phyloP scores from a whole-genome alignment of 306 rosid genomes.

The Vicia sativa region DNA sequence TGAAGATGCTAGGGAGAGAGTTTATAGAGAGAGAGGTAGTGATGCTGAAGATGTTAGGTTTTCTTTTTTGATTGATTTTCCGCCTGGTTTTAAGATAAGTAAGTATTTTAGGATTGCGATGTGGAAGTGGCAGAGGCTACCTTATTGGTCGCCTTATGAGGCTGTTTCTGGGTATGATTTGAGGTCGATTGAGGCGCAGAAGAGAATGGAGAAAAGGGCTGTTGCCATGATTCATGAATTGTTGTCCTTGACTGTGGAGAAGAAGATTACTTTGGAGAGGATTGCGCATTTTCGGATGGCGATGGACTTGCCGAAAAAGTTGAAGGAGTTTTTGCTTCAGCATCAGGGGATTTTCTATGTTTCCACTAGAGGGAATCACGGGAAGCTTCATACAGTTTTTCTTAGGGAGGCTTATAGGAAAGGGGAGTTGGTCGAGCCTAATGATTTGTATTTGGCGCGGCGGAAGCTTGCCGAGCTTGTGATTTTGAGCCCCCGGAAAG shows the following conservation, averaged over 20 bases:
- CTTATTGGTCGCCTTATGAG: constrained; percentile 94
- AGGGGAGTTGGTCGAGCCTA: constrained; percentile 78
- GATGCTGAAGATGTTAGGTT: constrained; percentile 80
- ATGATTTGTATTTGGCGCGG: constrained; percentile 77
- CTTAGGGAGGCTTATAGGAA: constrained; percentile 78
- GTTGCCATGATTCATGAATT: constrained; percentile 82
- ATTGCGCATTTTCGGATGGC: constrained; percentile 81
- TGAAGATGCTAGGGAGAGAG: constrained; percentile 77
- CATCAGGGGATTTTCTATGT: constrained; percentile 91
- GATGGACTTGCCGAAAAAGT: constrained; percentile 73
- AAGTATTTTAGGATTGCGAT: constrained; percentile 77
- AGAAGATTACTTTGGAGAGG: constrained; percentile 83
- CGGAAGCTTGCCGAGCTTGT: constrained; percentile 77
- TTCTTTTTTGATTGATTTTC: constrained; percentile 74
- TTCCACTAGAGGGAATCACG: constrained; percentile 86
- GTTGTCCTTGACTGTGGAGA: constrained; percentile 80
- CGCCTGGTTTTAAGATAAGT: constrained; percentile 89
- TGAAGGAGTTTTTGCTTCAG: constrained; percentile 90
- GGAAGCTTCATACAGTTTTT: constrained; percentile 92
- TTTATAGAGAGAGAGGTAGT: constrained; percentile 72
- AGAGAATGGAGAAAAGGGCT: constrained; percentile 84
- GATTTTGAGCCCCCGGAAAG: constrained; percentile 71
- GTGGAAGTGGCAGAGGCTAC: constrained; percentile 92
- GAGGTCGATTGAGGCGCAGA: constrained; percentile 89
- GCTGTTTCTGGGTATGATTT: constrained; percentile 74